Evolutionary conservation across 2,329 filamentous ascomycete species (phyloP), one percentile per base, ranked within the genome.

Genomic region (Colletotrichum acutatum): DNA sequence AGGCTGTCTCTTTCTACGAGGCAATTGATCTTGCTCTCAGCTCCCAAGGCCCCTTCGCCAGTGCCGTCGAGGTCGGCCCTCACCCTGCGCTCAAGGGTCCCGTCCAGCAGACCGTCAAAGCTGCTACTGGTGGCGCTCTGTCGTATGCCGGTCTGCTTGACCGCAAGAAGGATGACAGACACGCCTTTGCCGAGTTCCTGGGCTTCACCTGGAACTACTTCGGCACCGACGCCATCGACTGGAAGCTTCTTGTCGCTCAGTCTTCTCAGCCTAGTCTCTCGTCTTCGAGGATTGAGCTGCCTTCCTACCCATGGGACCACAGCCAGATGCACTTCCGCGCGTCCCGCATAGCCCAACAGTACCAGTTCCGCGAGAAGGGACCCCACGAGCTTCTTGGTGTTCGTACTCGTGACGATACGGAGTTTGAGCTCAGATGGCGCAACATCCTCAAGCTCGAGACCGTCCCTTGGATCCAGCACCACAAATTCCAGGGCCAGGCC

Each of bases 71-170:
- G 56, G 60, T 84, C 4, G 82, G 82, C 0, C 82, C 82, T 2
- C 82, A 83, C 57, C 79, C 84, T 0, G 83, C 84, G 0, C 79
- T 88, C 0, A 81, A 83, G 65, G 82, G 82, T 0, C 86, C 86
- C 0, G 74, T 81, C 0, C 78, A 76, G 4, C 80, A 86, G 65
- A 83, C 86, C 16, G 78, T 87, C 30, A 86, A 87, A 74, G 78
- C 78, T 1, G 81, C 85, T 8, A 83, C 83, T 42, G 80, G 72
- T 5, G 52, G 66, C 2, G 49, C 67, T 1, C 57, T 82, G 0
- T 79, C 79, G 0, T 85, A 85, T 71, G 74, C 75, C 0, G 80
- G 81, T 2, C 37, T 83, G 0, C 77, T 85, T 0, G 68, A 76
- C 9, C 76, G 84, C 26, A 78, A 77, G 0, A 74, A 77, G 22